A percentile compares a stretch with the other conserved stretches of the same genome.
phyloP scores from a whole-genome alignment of 495 filamentous ascomycete species.

The Hypoxylon subgilvum region DNA sequence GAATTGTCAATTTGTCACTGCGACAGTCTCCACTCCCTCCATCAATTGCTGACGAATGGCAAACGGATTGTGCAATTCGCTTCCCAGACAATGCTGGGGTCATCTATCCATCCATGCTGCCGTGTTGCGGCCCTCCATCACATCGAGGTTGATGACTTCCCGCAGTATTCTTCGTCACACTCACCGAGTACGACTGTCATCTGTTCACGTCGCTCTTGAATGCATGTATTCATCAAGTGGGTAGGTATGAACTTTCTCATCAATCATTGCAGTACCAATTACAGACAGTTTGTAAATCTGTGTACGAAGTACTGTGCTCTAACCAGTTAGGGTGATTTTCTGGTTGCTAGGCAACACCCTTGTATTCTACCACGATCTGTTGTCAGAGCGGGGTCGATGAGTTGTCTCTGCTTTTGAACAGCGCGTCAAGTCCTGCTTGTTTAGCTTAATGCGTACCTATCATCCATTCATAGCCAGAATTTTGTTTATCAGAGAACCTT shows the following conservation, averaged over 20 bases:
- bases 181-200: slow-evolving; percentile 5
- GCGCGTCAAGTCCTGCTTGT: neutral
- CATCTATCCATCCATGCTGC: slow-evolving; percentile 4
- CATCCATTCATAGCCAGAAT: no score
- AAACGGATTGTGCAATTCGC: slow-evolving; percentile 8
- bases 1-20: slow-evolving; percentile 9
- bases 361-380: neutral
- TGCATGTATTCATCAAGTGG: no score
- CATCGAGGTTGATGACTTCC: slow-evolving; percentile 17
- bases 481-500: no score
- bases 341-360: slow-evolving; percentile 35
- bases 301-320: no score
- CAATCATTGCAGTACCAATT: slow-evolving; percentile 10
- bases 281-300: no score
- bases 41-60: slow-evolving; percentile 17
- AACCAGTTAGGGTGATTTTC: slow-evolving; percentile 8
- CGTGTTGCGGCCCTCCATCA: slow-evolving; percentile 3
- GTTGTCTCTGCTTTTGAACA: slow-evolving; percentile 10
- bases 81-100: slow-evolving; percentile 8
- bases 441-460: no score
- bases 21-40: slow-evolving; percentile 18
- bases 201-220: no score
- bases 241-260: neutral
- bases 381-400: slow-evolving; percentile 26
- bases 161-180: slow-evolving; percentile 10